Evolutionary conservation across 164 flowering plant species (phyloP).

Genomic region (Platanus orientalis): DNA sequence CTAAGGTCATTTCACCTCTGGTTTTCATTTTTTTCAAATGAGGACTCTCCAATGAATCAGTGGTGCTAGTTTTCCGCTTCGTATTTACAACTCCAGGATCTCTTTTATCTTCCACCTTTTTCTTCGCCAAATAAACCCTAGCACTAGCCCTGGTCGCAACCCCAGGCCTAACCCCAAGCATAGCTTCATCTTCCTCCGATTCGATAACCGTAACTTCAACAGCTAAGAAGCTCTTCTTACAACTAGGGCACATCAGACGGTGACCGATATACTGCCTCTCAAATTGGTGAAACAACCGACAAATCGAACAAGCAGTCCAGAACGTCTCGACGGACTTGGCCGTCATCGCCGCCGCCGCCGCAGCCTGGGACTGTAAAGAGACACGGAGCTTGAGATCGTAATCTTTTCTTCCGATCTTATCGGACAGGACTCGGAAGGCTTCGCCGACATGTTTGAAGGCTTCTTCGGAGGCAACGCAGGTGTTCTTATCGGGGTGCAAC

Average conservation of each 20-base stretch:
- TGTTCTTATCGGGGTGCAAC: conserved; percentile 78
- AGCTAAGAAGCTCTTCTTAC: conserved; percentile 68
- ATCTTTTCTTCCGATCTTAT: conserved; percentile 51
- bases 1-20: conserved; percentile 60
- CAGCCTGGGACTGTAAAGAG: conserved; percentile 41
- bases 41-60: conserved; percentile 9
- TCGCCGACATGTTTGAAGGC: conserved; percentile 76
- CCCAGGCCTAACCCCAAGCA: conserved; percentile 24
- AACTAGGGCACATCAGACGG: conserved; percentile 63
- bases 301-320: conserved; percentile 66
- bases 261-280: conserved; percentile 74
- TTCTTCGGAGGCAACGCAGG: conserved; percentile 52
- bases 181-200: conserved; percentile 7
- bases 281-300: conserved; percentile 63
- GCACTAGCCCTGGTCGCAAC: conserved; percentile 11
- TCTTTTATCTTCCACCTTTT: not conserved
- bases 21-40: conserved; percentile 21
- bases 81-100: not conserved
- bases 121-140: not conserved
- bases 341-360: conserved; percentile 8
- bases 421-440: conserved; percentile 56
- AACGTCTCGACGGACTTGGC: conserved; percentile 36
- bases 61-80: conserved; percentile 8
- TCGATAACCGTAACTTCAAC: conserved; percentile 37
- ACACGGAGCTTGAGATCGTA: conserved; percentile 61